Conservation (phyloP, 208 protist species). For the Leptomonas seymouri region DNA sequence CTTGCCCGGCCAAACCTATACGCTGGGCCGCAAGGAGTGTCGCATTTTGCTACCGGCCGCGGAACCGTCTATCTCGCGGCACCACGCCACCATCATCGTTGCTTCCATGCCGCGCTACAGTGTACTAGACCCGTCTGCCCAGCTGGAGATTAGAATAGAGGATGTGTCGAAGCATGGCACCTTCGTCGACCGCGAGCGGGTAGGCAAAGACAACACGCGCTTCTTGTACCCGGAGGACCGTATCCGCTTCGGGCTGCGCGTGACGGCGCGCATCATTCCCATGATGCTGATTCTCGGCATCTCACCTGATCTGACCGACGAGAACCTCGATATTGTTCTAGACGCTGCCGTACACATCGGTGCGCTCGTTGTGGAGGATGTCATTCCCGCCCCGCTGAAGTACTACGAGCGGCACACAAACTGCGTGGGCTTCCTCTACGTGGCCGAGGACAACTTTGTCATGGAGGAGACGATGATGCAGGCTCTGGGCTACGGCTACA, state of each 20-base stretch:
- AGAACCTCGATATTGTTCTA: constrained; percentile 31
- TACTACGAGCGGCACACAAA: constrained; percentile 60
- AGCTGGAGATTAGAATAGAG: constrained; percentile 41
- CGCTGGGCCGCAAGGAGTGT: constrained; percentile 74
- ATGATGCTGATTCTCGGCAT: constrained; percentile 50
- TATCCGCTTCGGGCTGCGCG: constrained; percentile 65
- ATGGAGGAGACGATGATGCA: constrained; percentile 63
- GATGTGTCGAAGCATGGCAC: constrained; percentile 81
- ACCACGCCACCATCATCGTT: constrained; percentile 66
- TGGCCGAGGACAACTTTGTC: constrained; percentile 50
- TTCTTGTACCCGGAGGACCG: constrained; percentile 65
- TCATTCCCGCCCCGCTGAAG: constrained; percentile 37
- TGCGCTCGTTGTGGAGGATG: constrained; percentile 52
- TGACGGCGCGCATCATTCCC: constrained; percentile 58
- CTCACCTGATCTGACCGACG: constrained; percentile 38
- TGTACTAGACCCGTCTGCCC: constrained; percentile 37
- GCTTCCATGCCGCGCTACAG: constrained; percentile 32
- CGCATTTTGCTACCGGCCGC: constrained; percentile 50
- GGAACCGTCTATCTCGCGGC: constrained; percentile 80
- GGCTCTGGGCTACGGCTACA: constrained; percentile 64
- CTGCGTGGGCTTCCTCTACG: constrained; percentile 68
- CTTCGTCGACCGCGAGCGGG: constrained; percentile 65
- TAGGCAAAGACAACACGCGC: constrained; percentile 52
- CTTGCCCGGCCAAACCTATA: constrained; percentile 61
- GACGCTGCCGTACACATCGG: constrained; percentile 46